Base-by-base conservation (phyloP, 129 eudicot species). In the Flaveria linearis region DNA sequence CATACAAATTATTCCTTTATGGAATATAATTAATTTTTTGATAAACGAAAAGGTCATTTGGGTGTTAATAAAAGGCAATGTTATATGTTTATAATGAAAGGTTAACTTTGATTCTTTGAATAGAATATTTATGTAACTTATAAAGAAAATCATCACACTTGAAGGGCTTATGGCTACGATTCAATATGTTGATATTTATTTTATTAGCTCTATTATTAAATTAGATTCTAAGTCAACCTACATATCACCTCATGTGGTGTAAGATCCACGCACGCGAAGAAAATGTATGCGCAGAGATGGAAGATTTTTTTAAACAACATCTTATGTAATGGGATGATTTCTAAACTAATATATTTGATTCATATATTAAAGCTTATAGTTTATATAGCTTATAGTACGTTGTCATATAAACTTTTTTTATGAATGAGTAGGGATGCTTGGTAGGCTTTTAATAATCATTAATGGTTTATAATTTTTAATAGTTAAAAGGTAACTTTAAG, bases 1-100 rank as follows among this genome's bases (percentile, higher is more conserved):
- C 39, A 23, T 47, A 60, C 71, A 47, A 78, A 36, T 49, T 78
- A 71, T 70, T 58, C 26, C 26, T 5, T 33, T 49, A 49, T 71
- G 66, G 18, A 71, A 62, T 23, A 49, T 50, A 20, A 9, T 20
- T 12, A 36, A 2, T 53, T 45, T 7, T 65, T 41, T 73, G 42
- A 64, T 64, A 9, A 28, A 56, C 22, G 50, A 73, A 80, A 80
- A 53, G 79, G 68, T 41, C 63, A 45, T 66, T 64, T 79, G 61
- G 74, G 41, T 42, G 83, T 52, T 73, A 14, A 73, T 73, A 80
- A 73, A 74, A 73, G 79, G 62, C 74, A 66, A 64, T 43, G 74
- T 65, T 73, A 52, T 72, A 23, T 72, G 26, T 43, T 28, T 28
- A 53, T 67, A 64, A 42, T 42, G 78, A 80, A 80, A 65, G 83